Base-by-base conservation (phyloP, 306 rosid genomes). In the Cotoneaster glaucophyllus region DNA sequence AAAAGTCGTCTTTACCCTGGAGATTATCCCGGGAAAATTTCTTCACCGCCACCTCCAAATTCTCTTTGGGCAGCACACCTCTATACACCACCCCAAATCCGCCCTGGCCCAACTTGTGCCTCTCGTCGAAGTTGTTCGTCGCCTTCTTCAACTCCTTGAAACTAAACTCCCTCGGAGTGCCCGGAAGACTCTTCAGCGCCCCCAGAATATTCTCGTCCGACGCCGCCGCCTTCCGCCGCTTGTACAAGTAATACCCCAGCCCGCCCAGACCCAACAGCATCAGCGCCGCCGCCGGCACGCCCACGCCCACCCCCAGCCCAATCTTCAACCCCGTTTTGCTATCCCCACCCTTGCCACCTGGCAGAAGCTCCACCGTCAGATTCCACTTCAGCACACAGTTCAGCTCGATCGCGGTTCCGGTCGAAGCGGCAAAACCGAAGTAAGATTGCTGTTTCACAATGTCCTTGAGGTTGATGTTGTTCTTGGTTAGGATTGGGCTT, bases 351-450 rank as follows among this genome's bases (percentile, higher is more conserved):
- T 18, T n/a, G 2, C 58, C 26, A 0, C 69, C 67, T 1, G 89
- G 64, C 0, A 91, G 73, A 4, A 32, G 18, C 28, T 86, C 87
- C 12, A 91, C 89, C 4, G 95, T 82, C 3, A 91, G 71, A 48
- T 91, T 91, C 97, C 97, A 91, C 59, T 25, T 83, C 54, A 91
- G 72, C 4, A 91, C 81, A 41, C 95, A 91, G 79, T 91, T 87
- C 31, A 91, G 75, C 76, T 91, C 82, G 50, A 37, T 11, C 4
- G 53, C 25, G 12, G 15, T 66, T 9, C 97, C 97, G 0, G 97
- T 91, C 2, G 97, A 87, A 45, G 91, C 97, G 2, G 97, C 79
- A 68, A 91, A 91, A 4, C 97, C 97, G 21, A 91, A 83, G 50
- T 83, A 89, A 1, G 97, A 91, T 0, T 63, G 24, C 44, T 69